Percentiles rank a stretch among this genome's conserved stretches.
These are phyloP conservation scores for Wickerhamomyces strasburgensis DNA, from an alignment of 805 yeast genomes.

Conservation along the genomic window DNA sequence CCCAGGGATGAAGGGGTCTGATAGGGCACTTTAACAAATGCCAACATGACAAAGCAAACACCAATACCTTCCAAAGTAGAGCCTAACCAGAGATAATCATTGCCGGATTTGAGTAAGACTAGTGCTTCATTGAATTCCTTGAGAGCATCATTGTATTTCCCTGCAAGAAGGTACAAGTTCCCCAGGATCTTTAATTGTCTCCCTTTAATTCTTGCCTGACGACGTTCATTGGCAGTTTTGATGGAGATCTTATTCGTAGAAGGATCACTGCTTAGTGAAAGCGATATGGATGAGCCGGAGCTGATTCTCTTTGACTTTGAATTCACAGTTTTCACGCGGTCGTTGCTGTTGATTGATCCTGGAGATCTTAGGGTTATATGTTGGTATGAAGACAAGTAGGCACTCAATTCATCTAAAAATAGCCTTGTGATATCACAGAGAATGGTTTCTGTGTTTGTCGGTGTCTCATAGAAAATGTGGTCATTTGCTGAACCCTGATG, in stretches of 20 bases:
- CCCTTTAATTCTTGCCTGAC: constrained; percentile 51
- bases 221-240: constrained; percentile 30
- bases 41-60: constrained; percentile 55
- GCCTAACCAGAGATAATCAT: constrained; percentile 84
- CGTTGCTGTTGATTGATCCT: constrained; percentile 51
- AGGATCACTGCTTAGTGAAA: constrained; percentile 19
- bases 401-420: constrained; percentile 59
- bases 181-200: constrained; percentile 74
- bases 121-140: constrained; percentile 72
- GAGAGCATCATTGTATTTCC: constrained; percentile 68
- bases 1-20: constrained; percentile 32
- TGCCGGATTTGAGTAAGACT: constrained; percentile 47
- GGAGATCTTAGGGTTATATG: constrained; percentile 85
- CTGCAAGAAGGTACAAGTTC: constrained; percentile 73
- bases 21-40: constrained; percentile 49
- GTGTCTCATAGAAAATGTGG: constrained; percentile 9
- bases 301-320: constrained; percentile 37
- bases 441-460: constrained; percentile 47
- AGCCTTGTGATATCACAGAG: constrained; percentile 68
- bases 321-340: constrained; percentile 34
- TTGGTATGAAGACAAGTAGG: constrained; percentile 66
- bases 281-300: constrained; percentile 21
- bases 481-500: not conserved
- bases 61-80: constrained; percentile 82
- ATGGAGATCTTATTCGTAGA: constrained; percentile 34